phyloP scores from a whole-genome alignment of 2,329 filamentous ascomycete species.

The Aplosporella prunicola region DNA sequence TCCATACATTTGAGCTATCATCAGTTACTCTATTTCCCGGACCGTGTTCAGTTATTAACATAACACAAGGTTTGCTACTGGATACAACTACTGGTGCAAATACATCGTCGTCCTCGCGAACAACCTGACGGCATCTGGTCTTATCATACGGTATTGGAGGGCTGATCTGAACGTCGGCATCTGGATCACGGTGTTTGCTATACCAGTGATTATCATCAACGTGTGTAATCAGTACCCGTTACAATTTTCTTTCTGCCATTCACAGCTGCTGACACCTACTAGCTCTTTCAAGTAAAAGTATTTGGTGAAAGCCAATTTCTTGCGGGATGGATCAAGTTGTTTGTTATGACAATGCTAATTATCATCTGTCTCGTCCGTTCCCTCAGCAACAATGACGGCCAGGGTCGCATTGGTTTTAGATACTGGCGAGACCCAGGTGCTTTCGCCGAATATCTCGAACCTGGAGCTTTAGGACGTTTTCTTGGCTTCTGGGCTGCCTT shows the following conservation, averaged over 20 bases:
- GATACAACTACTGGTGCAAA: conserved; percentile 72
- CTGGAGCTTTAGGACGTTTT: conserved; percentile 50
- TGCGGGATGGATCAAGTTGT: conserved; percentile 62
- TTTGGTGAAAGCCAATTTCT: conserved; percentile 75
- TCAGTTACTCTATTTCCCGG: no score
- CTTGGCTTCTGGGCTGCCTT: conserved; percentile 61
- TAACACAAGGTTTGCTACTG: conserved; percentile 53
- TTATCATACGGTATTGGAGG: conserved; percentile 71
- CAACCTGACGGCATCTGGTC: conserved; percentile 60
- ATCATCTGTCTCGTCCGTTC: conserved; percentile 43
- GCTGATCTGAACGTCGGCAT: conserved; percentile 54
- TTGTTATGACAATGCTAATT: conserved; percentile 60
- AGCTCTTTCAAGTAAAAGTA: conserved; percentile 57
- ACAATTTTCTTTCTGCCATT: no score
- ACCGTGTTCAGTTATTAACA: not conserved
- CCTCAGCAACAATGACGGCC: conserved; percentile 48
- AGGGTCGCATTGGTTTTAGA: conserved; percentile 63
- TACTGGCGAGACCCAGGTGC: conserved; percentile 62
- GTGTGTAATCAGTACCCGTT: not conserved
- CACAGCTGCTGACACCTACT: no score
- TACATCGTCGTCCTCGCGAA: conserved; percentile 60
- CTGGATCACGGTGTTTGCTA: conserved; percentile 64
- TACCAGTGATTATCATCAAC: conserved; percentile 58
- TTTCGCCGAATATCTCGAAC: conserved; percentile 52
- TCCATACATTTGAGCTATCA: no score